A percentile compares a stretch with the other conserved stretches of the same genome.
These are phyloP conservation scores for Aureobasidium vineae DNA, from an alignment of 2,329 filamentous ascomycete genomes.

Conservation along the genomic window DNA sequence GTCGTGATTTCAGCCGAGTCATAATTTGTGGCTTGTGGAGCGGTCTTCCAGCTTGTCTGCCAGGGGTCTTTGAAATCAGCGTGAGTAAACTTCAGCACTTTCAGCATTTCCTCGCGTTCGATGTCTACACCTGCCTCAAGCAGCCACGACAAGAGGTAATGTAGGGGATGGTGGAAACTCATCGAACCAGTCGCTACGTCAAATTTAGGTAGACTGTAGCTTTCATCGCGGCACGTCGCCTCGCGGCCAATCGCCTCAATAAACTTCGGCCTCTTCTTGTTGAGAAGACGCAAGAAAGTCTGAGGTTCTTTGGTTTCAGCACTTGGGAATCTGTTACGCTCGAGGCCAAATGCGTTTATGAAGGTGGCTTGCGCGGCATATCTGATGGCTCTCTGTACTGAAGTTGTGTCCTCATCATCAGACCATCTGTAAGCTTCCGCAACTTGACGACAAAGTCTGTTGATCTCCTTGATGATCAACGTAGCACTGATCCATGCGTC, in stretches of 20 bases:
- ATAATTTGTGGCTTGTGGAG: not conserved
- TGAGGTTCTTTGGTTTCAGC: conserved; percentile 86
- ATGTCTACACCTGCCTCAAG: conserved; percentile 84
- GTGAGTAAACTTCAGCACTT: conserved; percentile 68
- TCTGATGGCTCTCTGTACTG: conserved; percentile 69
- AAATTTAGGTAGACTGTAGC: conserved; percentile 73
- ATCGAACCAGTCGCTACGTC: conserved; percentile 85
- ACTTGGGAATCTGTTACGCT: conserved; percentile 78
- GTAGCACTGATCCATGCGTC: conserved; percentile 98
- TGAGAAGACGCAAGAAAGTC: conserved; percentile 62
- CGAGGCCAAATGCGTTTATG: conserved; percentile 83
- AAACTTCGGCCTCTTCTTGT: conserved; percentile 44
- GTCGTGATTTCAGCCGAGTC: conserved; percentile 26
- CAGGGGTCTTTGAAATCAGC: conserved; percentile 60
- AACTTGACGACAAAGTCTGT: conserved; percentile 83
- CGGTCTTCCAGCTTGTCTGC: conserved; percentile 30
- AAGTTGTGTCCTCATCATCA: conserved; percentile 54
- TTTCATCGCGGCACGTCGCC: conserved; percentile 22
- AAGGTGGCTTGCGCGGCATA: conserved; percentile 80
- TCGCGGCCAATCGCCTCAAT: conserved; percentile 34
- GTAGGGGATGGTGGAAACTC: conserved; percentile 95
- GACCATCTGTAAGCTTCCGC: conserved; percentile 70
- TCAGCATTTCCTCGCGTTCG: conserved; percentile 62
- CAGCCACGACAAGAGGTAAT: conserved; percentile 95
- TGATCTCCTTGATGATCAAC: conserved; percentile 91